Percentiles rank a stretch among this genome's conserved stretches.
phyloP scores from a whole-genome alignment of 352 stramenopile species.

The Phytopythium ostracodes region DNA sequence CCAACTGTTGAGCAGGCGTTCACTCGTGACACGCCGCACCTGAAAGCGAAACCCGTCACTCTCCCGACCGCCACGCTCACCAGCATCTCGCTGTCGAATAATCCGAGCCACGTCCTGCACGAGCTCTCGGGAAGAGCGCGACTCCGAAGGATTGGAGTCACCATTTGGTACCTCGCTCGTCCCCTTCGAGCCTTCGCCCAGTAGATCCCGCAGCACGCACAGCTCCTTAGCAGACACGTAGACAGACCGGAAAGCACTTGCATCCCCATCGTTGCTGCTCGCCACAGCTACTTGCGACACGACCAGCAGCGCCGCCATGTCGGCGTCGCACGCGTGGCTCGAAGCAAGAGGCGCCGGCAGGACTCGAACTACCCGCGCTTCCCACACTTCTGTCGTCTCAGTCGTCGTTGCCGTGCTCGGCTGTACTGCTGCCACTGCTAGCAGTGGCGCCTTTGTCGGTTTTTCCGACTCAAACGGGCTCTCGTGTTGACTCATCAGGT shows the following conservation, averaged over 20 bases:
- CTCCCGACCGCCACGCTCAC: not conserved
- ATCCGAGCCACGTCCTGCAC: not conserved
- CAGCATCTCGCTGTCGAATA: not conserved
- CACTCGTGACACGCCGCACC: slow-evolving; percentile 35
- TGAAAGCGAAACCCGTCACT: slow-evolving; percentile 21
- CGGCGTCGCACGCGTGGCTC: not conserved
- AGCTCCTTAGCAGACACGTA: not conserved
- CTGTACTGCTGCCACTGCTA: not conserved
- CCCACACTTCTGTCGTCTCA: not conserved
- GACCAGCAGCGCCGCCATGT: slow-evolving; percentile 3
- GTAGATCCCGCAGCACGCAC: not conserved
- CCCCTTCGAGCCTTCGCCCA: not conserved
- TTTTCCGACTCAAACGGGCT: slow-evolving; percentile 1
- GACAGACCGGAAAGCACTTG: not conserved
- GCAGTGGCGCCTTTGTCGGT: not conserved
- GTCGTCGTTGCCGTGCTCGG: not conserved
- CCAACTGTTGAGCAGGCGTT: slow-evolving; percentile 55
- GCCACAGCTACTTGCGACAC: not conserved
- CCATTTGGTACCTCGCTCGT: not conserved
- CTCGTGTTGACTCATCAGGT: slow-evolving; percentile 33
- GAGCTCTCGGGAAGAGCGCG: not conserved
- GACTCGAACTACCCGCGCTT: not conserved
- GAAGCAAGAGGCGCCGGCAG: not conserved
- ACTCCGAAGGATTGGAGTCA: not conserved
- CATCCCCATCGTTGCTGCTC: not conserved